Evolutionary conservation across 768 basidiomycete species (phyloP), one percentile per base, ranked within the genome.

Genomic region (Rubroboletus satanas): DNA sequence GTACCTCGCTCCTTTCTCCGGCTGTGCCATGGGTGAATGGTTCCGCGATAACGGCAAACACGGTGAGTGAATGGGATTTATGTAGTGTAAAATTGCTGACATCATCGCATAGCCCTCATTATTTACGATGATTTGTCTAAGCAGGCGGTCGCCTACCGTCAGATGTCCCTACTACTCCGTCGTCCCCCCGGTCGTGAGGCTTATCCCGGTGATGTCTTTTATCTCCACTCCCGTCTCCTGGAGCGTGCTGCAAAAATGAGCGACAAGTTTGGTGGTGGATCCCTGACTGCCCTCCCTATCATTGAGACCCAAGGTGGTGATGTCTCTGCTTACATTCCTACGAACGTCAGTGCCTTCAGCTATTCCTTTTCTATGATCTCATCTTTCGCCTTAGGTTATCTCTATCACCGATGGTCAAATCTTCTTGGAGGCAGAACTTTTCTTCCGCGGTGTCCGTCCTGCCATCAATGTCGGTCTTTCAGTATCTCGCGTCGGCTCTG

Each of bases 11-110:
- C 97, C 97, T 64, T 99, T 99, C 93, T 96, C 97, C 64, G 97
- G 97, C 61, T 96, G 93, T 77, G 97, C 97, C 68, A 99, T 99
- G 94, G 97, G 97, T 74, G 97, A 99, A 79, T 99, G 96, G 96
- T 99, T 99, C 97, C 91, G 93, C 78, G 97, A 99, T 79, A 99
- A 99, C 74, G 96, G 94, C 80, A 98, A 96, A 80, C 97, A 99
- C 76, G 95, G 89, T 89, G 67, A 51, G 85, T 65, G 26, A 37
- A n/a, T 31, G 2, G 5, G 3, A n/a, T 45, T 48, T 18, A 23
- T 7, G 23, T 39, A 3, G 23, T 12, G 43, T 49, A 46, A 52
- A 32, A 3, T 7, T 59, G 33, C 56, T 70, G 38, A 69, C 49
- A 29, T 55, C 18, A 49, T 59, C 17, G 39, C 29, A 15, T 51